These are phyloP conservation scores for Vigna trinervia DNA, from an alignment of 306 rosid species.

Conservation along the genomic window DNA sequence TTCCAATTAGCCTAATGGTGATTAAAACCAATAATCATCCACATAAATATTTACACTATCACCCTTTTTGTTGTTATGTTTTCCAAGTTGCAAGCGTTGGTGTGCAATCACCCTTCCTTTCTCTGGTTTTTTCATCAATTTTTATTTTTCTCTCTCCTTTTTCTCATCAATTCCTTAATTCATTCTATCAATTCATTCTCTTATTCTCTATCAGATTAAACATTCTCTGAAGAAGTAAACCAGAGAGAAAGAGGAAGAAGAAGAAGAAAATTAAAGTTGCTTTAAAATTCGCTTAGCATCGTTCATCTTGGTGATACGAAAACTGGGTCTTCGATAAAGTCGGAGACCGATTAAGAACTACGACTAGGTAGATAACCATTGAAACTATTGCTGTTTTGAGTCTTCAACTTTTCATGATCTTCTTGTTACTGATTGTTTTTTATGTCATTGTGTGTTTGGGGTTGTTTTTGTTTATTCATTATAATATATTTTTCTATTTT, in stretches of 20 bases:
- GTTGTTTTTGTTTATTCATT: slow-evolving; percentile 21
- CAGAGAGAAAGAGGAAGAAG: slow-evolving; percentile 27
- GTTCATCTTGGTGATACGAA: slow-evolving; percentile 20
- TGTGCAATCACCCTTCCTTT: slow-evolving; percentile 38
- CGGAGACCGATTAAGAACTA: slow-evolving; percentile 64
- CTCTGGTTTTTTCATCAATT: slow-evolving; percentile 46
- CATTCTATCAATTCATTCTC: slow-evolving; percentile 40
- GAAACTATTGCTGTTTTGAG: slow-evolving; percentile 40
- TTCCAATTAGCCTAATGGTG: slow-evolving; percentile 29
- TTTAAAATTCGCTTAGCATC: slow-evolving; percentile 30
- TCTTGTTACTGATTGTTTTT: slow-evolving; percentile 46
- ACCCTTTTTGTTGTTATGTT: slow-evolving; percentile 18
- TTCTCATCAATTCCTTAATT: slow-evolving; percentile 27
- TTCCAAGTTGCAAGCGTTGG: slow-evolving; percentile 41
- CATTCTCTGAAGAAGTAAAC: slow-evolving; percentile 40
- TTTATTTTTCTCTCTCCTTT: neutral
- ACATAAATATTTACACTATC: slow-evolving; percentile 40
- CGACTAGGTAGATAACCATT: slow-evolving; percentile 59
- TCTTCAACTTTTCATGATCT: slow-evolving; percentile 28
- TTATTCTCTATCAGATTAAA: slow-evolving; percentile 39
- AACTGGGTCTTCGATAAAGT: slow-evolving; percentile 54
- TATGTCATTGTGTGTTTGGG: slow-evolving; percentile 42
- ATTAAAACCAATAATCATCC: slow-evolving; percentile 35
- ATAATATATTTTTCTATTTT: neutral
- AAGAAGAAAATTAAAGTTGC: slow-evolving; percentile 17